A percentile compares a stretch with the other conserved stretches of the same genome.
These are phyloP conservation scores for Colletotrichum liaoningense DNA, from an alignment of 2,329 filamentous ascomycete genomes.

Conservation along the genomic window DNA sequence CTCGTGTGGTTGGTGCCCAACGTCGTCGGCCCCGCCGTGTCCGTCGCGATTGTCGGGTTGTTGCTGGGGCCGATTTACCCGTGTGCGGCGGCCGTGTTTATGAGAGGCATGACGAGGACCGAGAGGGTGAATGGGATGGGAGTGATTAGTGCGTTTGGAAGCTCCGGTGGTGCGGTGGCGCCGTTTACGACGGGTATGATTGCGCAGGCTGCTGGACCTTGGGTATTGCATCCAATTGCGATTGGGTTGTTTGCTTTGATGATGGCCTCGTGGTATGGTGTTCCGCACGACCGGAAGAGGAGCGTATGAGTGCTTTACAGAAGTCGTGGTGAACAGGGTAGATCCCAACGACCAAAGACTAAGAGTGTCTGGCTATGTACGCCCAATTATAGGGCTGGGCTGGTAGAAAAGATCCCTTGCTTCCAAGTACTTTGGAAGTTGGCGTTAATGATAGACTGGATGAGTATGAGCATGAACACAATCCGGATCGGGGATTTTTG, in stretches of 20 bases:
- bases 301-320: constrained; percentile 59
- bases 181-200: constrained; percentile 75
- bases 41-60: constrained; percentile 77
- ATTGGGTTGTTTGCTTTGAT: constrained; percentile 74
- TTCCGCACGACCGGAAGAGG: constrained; percentile 70
- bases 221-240: constrained; percentile 74
- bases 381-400: no score
- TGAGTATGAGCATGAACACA: not conserved
- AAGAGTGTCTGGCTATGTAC: no score
- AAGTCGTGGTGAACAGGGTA: not conserved
- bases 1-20: constrained; percentile 84
- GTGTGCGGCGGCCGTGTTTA: constrained; percentile 74
- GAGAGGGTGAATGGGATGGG: constrained; percentile 73
- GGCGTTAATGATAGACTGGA: not conserved
- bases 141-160: constrained; percentile 77
- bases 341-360: not conserved
- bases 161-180: constrained; percentile 74
- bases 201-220: constrained; percentile 71
- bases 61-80: constrained; percentile 85
- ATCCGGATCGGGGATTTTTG: not conserved
- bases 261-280: constrained; percentile 71
- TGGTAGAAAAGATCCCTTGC: no score
- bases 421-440: no score
- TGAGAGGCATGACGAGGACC: constrained; percentile 66
- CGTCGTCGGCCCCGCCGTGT: constrained; percentile 76